Conservation (phyloP, 306 rosid genomes). For the Malus asiatica region DNA sequence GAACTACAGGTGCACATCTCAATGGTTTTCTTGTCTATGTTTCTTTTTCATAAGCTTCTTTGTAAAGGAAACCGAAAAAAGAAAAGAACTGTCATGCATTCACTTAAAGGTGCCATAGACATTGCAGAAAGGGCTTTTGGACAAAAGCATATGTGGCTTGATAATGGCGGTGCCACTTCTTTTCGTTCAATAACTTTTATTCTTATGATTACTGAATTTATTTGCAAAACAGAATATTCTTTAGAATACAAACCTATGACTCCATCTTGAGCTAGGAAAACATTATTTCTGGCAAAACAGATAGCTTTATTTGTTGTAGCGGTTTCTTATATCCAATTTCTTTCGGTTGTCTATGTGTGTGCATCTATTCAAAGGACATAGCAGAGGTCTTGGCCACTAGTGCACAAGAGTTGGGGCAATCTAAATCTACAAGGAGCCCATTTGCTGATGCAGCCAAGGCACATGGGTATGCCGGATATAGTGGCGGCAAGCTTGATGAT, state of each 20-base stretch:
- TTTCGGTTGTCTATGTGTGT: not conserved
- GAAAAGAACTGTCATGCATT: not conserved
- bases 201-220: no score
- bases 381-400: constrained; percentile 50
- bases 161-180: not conserved
- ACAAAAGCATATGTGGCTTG: not conserved
- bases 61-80: not conserved
- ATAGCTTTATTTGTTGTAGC: not conserved
- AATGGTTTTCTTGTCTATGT: not conserved
- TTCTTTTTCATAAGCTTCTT: not conserved
- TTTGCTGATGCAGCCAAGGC: constrained; percentile 66
- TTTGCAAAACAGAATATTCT: not conserved
- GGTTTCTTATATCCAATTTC: not conserved
- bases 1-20: constrained; percentile 51
- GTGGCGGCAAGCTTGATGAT: constrained; percentile 71
- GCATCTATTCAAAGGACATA: constrained; percentile 40
- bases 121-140: not conserved
- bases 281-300: not conserved
- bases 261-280: not conserved
- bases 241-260: no score
- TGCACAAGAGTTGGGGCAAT: constrained; percentile 65
- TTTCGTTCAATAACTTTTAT: not conserved
- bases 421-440: constrained; percentile 51
- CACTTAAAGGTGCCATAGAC: not conserved
- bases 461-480: constrained; percentile 49